phyloP scores from a whole-genome alignment of 140 eudicot species.

The Ambrosia hybrid region DNA sequence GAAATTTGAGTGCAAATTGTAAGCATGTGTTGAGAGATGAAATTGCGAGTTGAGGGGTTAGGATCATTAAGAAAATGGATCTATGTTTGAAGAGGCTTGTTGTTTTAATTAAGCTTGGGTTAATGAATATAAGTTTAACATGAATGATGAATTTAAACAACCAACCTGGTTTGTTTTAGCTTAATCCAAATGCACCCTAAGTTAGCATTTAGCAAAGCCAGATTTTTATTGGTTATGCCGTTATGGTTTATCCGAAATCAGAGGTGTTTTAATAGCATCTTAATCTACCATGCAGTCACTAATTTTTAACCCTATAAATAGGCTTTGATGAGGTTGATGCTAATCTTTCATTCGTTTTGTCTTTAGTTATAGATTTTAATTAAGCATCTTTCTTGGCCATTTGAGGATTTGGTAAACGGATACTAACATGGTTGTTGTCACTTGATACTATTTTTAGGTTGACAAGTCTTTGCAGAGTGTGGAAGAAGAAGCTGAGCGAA shows the following conservation, averaged over 20 bases:
- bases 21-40: background rate
- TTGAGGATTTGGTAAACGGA: background rate
- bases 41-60: background rate
- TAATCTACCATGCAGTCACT: too few species aligned
- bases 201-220: background rate
- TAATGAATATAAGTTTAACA: background rate
- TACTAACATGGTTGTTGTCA: background rate
- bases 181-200: background rate
- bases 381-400: background rate
- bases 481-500: conserved; percentile 96
- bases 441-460: conserved; percentile 44
- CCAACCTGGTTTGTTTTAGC: background rate
- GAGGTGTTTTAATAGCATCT: too few species aligned
- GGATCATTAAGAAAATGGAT: background rate
- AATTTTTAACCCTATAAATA: too few species aligned
- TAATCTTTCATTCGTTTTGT: too few species aligned
- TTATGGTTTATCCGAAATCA: background rate
- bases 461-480: conserved; percentile 90
- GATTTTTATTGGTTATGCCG: background rate
- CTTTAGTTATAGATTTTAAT: too few species aligned
- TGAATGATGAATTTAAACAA: background rate
- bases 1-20: conserved; percentile 1
- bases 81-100: background rate
- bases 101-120: background rate
- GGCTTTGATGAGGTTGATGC: too few species aligned